phyloP scores from a whole-genome alignment of 176 grass and related monocot genomes.

The Saccharum spontaneum region DNA sequence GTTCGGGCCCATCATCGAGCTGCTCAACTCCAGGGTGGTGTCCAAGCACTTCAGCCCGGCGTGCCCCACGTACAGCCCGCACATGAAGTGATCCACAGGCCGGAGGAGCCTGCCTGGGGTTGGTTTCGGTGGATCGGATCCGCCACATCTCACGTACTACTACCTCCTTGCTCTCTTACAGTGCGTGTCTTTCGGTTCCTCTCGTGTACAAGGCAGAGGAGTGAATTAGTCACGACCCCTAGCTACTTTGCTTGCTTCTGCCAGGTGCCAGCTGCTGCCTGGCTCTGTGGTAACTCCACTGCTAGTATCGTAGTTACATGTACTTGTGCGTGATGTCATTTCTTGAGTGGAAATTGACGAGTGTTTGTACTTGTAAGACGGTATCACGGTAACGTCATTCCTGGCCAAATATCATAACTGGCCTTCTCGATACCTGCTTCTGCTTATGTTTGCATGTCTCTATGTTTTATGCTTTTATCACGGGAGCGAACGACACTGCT shows the following conservation, averaged over 20 bases:
- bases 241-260: background rate
- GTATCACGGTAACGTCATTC: slow-evolving; percentile 28
- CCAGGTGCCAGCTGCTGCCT: slow-evolving; percentile 9
- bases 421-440: slow-evolving; percentile 2
- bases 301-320: slow-evolving; percentile 17
- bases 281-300: background rate
- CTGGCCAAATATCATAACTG: slow-evolving; percentile 37
- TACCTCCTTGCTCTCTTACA: background rate
- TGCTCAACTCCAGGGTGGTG: slow-evolving; percentile 76
- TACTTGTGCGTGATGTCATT: slow-evolving; percentile 14
- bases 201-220: slow-evolving; percentile 21
- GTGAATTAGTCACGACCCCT: background rate
- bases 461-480: background rate
- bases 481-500: background rate
- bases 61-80: slow-evolving; percentile 63
- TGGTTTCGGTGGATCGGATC: too few relatives aligned
- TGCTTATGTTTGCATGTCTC: background rate
- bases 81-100: slow-evolving; percentile 42
- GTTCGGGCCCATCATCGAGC: slow-evolving; percentile 85
- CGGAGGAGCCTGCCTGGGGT: too few relatives aligned
- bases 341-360: slow-evolving; percentile 5
- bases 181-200: background rate
- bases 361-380: slow-evolving; percentile 32
- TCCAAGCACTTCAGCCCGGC: slow-evolving; percentile 82
- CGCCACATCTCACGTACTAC: background rate